Percentiles rank a stretch among this genome's conserved stretches.
Conservation (phyloP, 2,329 filamentous ascomycete genomes). For the Pseudocercospora fijiensis region DNA sequence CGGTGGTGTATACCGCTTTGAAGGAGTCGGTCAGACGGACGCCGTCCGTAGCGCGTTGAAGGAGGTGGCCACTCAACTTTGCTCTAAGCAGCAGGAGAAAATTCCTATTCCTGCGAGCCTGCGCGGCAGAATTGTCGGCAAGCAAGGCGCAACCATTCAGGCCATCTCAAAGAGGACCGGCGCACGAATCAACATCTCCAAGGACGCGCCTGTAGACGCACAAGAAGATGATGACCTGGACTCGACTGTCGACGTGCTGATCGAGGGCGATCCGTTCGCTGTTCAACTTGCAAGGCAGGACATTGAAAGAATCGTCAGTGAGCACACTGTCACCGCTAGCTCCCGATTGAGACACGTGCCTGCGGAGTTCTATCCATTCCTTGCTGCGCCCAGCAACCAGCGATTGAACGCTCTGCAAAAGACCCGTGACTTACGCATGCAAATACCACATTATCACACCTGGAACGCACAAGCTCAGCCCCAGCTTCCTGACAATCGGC, state of each 20-base stretch:
- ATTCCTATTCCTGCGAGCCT: conserved; percentile 81
- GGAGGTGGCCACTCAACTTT: conserved; percentile 84
- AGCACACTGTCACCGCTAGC: conserved; percentile 78
- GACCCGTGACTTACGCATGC: conserved; percentile 73
- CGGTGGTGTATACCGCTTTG: conserved; percentile 73
- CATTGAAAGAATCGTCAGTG: conserved; percentile 83
- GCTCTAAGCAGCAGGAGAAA: conserved; percentile 72
- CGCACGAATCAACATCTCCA: conserved; percentile 85
- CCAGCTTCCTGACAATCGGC: conserved; percentile 59
- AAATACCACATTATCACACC: conserved; percentile 77
- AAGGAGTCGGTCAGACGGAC: conserved; percentile 79
- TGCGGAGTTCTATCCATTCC: conserved; percentile 91
- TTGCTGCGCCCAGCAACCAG: conserved; percentile 74
- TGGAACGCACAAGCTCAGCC: conserved; percentile 69
- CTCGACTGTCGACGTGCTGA: conserved; percentile 75
- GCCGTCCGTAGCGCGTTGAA: conserved; percentile 84
- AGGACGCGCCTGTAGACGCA: conserved; percentile 63
- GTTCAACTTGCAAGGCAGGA: conserved; percentile 79
- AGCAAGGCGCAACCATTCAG: conserved; percentile 85
- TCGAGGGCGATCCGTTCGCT: conserved; percentile 89
- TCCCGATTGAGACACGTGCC: conserved; percentile 81
- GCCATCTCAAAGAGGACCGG: conserved; percentile 85
- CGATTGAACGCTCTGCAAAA: conserved; percentile 67
- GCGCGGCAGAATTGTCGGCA: conserved; percentile 88
- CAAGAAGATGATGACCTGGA: conserved; percentile 70